Base-by-base conservation (phyloP, 352 stramenopile genomes). In the Bremia lactucae region DNA sequence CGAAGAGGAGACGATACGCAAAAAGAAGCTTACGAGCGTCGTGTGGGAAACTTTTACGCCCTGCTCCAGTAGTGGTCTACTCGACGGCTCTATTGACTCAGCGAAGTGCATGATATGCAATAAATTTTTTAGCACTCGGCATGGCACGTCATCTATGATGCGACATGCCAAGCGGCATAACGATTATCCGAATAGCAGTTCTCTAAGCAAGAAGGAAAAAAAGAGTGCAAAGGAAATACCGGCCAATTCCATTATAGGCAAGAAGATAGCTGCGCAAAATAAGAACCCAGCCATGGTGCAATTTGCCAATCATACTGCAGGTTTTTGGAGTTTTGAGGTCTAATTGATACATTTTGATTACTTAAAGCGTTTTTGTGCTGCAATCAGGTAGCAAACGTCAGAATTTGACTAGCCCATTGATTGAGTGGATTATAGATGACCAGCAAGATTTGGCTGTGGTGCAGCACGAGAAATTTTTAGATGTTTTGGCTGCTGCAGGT, bases 111-210 rank as follows among this genome's bases (percentile, higher is more conserved):
- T 59, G 2, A 55, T 84, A 4, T 87, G 75, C 59, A 69, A 59
- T 49, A 87, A 87, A 46, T 58, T 85, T 20, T 87, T 87, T 47
- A 85, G 72, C 19, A 85, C 75, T 42, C 59, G 75, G n/a, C 75
- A 87, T 42, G 75, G 75, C 39, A 87, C 75, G 38, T 87, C 75
- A 35, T 82, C 65, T 8, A 87, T 87, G 75, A 87, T 87, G 75
- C 75, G 75, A 19, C 75, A 87, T 41, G 75, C 75, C 22, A 87
- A 84, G 63, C 64, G 75, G 25, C 75, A 87, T 44, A 83, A 44
- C 35, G 75, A 87, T 39, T 73, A 74, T 25, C 66, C 75, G 14
- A 83, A 79, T 45, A 71, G 68, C 10, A 52, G 59, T 8, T 42
- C 63, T 6, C 45, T 46, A 14, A 44, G 46, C 10, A 84, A 81